A percentile compares a stretch with the other conserved stretches of the same genome.
Evolutionary conservation across 2,329 filamentous ascomycete genomes (phyloP).

Genomic region (Fusarium floridanum): DNA sequence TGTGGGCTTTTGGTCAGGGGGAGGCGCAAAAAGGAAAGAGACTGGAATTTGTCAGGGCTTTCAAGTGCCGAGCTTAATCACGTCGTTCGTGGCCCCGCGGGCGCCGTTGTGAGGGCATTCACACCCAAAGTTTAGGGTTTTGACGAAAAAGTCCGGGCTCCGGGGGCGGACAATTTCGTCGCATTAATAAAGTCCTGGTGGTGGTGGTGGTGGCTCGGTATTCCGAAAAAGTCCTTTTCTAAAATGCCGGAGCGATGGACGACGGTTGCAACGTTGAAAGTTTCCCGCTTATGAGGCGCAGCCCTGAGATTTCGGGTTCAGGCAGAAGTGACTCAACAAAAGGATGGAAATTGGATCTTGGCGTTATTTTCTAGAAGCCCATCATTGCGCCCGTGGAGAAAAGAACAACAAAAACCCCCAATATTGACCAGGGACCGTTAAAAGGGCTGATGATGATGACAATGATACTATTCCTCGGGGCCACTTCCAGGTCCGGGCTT

Average conservation of each 20-base stretch:
- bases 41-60: background rate
- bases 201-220: background rate
- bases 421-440: conserved; percentile 25
- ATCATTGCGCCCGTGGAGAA: background rate
- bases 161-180: background rate
- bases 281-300: background rate
- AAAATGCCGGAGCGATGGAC: background rate
- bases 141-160: background rate
- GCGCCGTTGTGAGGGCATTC: background rate
- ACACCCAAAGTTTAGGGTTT: background rate
- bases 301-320: background rate
- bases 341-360: background rate
- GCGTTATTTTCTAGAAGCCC: conserved; percentile 1
- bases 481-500: conserved; percentile 2
- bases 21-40: background rate
- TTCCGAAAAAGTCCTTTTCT: background rate
- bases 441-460: conserved; percentile 13
- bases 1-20: background rate
- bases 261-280: background rate
- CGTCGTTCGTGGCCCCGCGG: background rate
- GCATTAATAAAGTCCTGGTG: background rate
- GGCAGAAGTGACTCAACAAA: conserved; percentile 7
- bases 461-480: conserved; percentile 6
- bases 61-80: background rate
- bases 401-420: background rate